Conservation (phyloP, 768 basidiomycete genomes). For the Termitomyces sp. region DNA sequence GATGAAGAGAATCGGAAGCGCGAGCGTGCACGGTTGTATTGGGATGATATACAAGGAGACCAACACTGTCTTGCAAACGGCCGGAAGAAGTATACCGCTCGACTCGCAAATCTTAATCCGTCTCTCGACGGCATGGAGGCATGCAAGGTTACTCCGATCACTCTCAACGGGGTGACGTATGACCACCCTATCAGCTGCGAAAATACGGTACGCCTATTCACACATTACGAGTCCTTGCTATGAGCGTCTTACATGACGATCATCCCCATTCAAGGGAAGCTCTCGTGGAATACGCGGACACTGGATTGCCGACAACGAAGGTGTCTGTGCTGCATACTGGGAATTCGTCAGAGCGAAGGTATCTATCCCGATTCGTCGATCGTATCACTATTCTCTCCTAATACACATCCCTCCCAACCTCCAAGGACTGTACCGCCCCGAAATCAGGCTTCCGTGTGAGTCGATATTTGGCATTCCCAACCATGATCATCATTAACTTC, state of each 20-base stretch:
- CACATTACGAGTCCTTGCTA: background rate
- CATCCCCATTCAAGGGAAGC: background rate
- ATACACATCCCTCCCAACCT: background rate
- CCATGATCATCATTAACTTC: background rate
- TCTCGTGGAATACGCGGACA: slow-evolving; percentile 1
- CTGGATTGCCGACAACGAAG: slow-evolving; percentile 10
- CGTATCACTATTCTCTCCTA: too few species aligned
- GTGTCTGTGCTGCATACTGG: slow-evolving; percentile 10
- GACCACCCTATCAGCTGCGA: slow-evolving; percentile 13
- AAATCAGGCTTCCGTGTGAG: slow-evolving; percentile 8
- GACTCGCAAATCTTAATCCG: slow-evolving; percentile 10
- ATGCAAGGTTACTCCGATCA: slow-evolving; percentile 14
- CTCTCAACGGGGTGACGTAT: slow-evolving; percentile 14
- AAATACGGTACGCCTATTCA: slow-evolving; percentile 3
- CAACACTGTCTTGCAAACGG: slow-evolving; percentile 9
- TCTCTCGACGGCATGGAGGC: slow-evolving; percentile 15
- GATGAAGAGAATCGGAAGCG: slow-evolving; percentile 9
- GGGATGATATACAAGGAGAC: slow-evolving; percentile 12
- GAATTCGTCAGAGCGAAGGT: slow-evolving; percentile 10
- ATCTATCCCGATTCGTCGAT: background rate
- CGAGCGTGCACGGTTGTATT: slow-evolving; percentile 12
- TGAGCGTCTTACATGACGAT: background rate
- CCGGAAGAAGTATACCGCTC: slow-evolving; percentile 10
- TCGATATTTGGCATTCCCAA: background rate
- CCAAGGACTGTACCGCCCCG: slow-evolving; percentile 10